Evolutionary conservation across 495 filamentous ascomycete species (phyloP), one percentile per base, ranked within the genome.

Genomic region (Lasiosphaeria ovina): DNA sequence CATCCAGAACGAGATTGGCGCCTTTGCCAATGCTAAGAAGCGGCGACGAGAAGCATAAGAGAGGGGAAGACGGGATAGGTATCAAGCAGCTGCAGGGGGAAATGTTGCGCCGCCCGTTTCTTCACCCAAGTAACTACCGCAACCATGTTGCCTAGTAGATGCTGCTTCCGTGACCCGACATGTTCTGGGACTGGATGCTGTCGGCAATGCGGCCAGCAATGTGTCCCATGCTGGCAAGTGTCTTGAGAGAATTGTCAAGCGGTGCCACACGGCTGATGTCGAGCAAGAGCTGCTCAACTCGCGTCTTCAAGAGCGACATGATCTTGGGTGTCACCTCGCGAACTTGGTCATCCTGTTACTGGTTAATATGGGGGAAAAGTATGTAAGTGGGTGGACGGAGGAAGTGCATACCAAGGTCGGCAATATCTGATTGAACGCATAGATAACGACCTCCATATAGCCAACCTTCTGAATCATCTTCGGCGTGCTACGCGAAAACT

Each of bases 401-500:
- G 48, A 57, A 60, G 24, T 24, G 76, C 76, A 69, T 79, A 86
- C 83, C 69, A 81, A 65, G 49, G 69, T 67, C 24, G 73, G 65
- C 36, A 82, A 60, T 53, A 74, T 73, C 33, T 67, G 63, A 55
- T 76, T 66, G 57, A 84, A 77, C 17, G 74, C 67, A 44, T 69
- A 70, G 40, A 98, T 76, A 40, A 92, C 84, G 33, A 82, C 79
- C 59, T 95, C 89, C 53, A 97, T 77, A 90, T 92, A 94, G 33
- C 75, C 72, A 8, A 98, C 76, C 60, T 91, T 90, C 71, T 91
- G 54, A 24, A 61, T 51, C 14, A 72, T 42, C 49, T 71, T 72
- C 79, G 47, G 74, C 64, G 36, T 89, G 62, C 35, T 68, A 67
- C 64, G 88, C 83, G 35, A 77, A 60, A 97, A 78, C 33, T 87